Percentiles rank a stretch among this genome's conserved stretches.
Conservation (phyloP, 495 filamentous ascomycete genomes). For the Hypomontagnella monticulosa region DNA sequence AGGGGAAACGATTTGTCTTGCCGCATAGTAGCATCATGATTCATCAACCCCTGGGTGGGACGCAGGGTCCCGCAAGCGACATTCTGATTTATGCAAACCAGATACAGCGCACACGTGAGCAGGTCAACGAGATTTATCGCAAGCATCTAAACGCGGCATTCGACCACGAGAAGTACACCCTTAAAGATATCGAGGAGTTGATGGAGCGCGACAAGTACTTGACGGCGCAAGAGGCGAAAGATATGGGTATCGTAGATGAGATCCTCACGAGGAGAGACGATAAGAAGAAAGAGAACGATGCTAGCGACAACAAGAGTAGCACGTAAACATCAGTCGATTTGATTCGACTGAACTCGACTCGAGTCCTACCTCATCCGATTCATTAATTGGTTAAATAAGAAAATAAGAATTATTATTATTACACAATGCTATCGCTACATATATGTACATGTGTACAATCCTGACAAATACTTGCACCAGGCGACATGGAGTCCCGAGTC, state of each 20-base stretch:
- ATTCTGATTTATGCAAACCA: conserved; percentile 98
- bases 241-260: conserved; percentile 90
- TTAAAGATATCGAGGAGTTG: conserved; percentile 87
- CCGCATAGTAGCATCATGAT: conserved; percentile 96
- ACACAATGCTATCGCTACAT: not conserved
- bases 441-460: not conserved
- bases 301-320: conserved; percentile 21
- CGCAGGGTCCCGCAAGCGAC: conserved; percentile 87
- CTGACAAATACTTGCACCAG: not conserved
- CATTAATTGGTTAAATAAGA: conserved; percentile 1
- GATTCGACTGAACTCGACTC: not conserved
- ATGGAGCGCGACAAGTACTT: conserved; percentile 98
- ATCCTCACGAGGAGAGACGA: conserved; percentile 66
- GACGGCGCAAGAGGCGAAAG: conserved; percentile 85
- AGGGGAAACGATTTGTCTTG: conserved; percentile 87
- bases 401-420: not conserved
- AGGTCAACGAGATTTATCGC: conserved; percentile 91
- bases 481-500: not conserved
- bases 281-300: conserved; percentile 52
- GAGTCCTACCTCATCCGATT: conserved; percentile 1
- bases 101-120: conserved; percentile 84
- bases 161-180: conserved; percentile 61
- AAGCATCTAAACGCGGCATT: conserved; percentile 82
- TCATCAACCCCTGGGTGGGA: conserved; percentile 93
- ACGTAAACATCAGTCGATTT: conserved; percentile 2